Base-by-base conservation (phyloP, 169 alveolate genomes). In the Cryptosporidium ryanae region DNA sequence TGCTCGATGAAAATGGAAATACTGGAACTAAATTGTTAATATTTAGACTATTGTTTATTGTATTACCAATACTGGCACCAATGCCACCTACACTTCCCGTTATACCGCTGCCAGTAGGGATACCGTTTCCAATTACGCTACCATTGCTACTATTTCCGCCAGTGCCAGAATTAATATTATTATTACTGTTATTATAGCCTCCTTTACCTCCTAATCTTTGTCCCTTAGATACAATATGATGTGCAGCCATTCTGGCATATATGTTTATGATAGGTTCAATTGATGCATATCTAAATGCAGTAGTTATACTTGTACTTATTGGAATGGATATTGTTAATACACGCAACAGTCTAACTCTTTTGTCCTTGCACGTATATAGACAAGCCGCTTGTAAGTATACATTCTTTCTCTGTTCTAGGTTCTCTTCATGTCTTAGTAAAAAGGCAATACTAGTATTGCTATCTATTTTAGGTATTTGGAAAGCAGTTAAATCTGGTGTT, bases 371-470 rank as follows among this genome's bases (percentile, higher is more conserved):
- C 23, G 87, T 76, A 76, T 76, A 76, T 64, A 84, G 82, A 50
- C 93, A 90, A n/a, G 90, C 93, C 66, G 90, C 84, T 63, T 90
- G 93, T 17, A 89, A 82, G 44, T 64, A 90, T 43, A 90, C 93
- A 63, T 65, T 82, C 66, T 84, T 90, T 82, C 57, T 82, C 82
- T 89, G 82, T 43, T 90, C 93, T 81, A 90, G 67, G 82, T 67
- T 89, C 44, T 90, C 91, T 32, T 57, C 82, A 67, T 84, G 91
- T 59, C 90, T 82, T 54, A 84, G 66, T 27, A 81, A 76, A 23
- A 90, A 90, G 15, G 91, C 91, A 27, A 90, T 38, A 12, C 91
- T 65, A 25, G 90, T 57, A 55, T 66, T 83, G 17, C 92, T 55
- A 84, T 89, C 90, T 46, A 90, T 55, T 43, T 90, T 82, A 17